A percentile compares a stretch with the other conserved stretches of the same genome.
Evolutionary conservation across 2,329 filamentous ascomycete species (phyloP).

Genomic region (Exophiala sideris): DNA sequence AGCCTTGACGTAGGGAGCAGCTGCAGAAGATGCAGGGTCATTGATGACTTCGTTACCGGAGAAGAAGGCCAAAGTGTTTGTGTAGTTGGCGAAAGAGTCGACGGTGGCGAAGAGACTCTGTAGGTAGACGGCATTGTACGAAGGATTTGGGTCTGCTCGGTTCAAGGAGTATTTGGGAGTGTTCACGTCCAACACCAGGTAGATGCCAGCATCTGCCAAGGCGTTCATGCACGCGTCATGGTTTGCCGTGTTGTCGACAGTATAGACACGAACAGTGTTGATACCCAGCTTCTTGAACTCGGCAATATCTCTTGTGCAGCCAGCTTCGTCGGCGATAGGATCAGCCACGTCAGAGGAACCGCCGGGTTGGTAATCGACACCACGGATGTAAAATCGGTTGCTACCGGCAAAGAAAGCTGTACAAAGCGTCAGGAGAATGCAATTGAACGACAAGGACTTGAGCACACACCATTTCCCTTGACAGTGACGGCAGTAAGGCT

Average conservation of each 20-base stretch:
- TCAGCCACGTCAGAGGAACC: conserved; percentile 64
- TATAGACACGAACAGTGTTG: conserved; percentile 91
- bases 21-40: conserved; percentile 60
- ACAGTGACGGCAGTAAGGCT: conserved; percentile 56
- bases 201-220: conserved; percentile 81
- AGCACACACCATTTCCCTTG: conserved; percentile 57
- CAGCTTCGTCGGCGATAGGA: conserved; percentile 67
- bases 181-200: conserved; percentile 89
- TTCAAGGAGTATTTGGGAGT: conserved; percentile 87
- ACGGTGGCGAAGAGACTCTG: conserved; percentile 85
- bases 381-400: conserved; percentile 53
- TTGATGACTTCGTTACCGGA: conserved; percentile 80
- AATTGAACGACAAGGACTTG: neutral
- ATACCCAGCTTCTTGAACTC: conserved; percentile 82
- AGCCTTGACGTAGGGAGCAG: conserved; percentile 74
- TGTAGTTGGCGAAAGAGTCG: conserved; percentile 76
- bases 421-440: conserved; percentile 26
- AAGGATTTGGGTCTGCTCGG: conserved; percentile 65
- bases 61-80: conserved; percentile 85
- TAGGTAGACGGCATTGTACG: conserved; percentile 85
- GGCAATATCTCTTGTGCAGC: conserved; percentile 75
- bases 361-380: conserved; percentile 63
- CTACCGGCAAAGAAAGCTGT: conserved; percentile 61
- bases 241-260: conserved; percentile 76
- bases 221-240: conserved; percentile 84